These are phyloP conservation scores for Solanum chiquidenum DNA, from an alignment of 257 asterid genomes.

Conservation along the genomic window DNA sequence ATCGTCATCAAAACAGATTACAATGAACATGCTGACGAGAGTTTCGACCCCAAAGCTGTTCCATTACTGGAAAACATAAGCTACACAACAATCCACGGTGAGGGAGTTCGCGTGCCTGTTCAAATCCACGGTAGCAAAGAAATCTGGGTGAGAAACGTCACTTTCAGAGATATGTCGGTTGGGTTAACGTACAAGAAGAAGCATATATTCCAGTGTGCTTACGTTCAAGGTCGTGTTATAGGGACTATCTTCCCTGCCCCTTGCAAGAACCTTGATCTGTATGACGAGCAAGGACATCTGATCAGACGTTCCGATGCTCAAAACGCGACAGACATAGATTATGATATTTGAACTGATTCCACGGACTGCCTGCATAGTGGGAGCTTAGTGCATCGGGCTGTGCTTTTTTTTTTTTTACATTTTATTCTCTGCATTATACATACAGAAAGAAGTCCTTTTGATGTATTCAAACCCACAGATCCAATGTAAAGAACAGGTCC, in stretches of 20 bases:
- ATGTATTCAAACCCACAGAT: neutral
- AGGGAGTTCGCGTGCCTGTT: constrained; percentile 21
- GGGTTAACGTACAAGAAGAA: constrained; percentile 16
- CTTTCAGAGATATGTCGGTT: constrained; percentile 8
- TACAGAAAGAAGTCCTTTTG: neutral
- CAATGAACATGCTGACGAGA: constrained; percentile 14
- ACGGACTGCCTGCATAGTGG: neutral
- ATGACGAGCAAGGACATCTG: constrained; percentile 15
- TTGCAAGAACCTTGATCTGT: constrained; percentile 14
- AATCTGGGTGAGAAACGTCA: constrained; percentile 11
- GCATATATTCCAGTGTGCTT: constrained; percentile 21
- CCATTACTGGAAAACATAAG: constrained; percentile 19
- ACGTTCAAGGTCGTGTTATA: constrained; percentile 16
- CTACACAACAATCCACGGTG: constrained; percentile 16
- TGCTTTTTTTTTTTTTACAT: neutral
- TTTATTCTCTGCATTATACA: neutral
- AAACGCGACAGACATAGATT: constrained; percentile 17
- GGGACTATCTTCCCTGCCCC: constrained; percentile 18
- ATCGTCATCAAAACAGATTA: constrained; percentile 22
- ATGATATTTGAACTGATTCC: constrained; percentile 2
- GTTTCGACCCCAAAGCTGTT: constrained; percentile 11
- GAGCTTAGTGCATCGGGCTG: neutral
- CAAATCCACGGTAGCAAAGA: constrained; percentile 20
- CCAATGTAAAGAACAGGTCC: neutral
- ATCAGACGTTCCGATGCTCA: constrained; percentile 9